phyloP scores from a whole-genome alignment of 768 basidiomycete genomes.

The Leucosporidium scottii region DNA sequence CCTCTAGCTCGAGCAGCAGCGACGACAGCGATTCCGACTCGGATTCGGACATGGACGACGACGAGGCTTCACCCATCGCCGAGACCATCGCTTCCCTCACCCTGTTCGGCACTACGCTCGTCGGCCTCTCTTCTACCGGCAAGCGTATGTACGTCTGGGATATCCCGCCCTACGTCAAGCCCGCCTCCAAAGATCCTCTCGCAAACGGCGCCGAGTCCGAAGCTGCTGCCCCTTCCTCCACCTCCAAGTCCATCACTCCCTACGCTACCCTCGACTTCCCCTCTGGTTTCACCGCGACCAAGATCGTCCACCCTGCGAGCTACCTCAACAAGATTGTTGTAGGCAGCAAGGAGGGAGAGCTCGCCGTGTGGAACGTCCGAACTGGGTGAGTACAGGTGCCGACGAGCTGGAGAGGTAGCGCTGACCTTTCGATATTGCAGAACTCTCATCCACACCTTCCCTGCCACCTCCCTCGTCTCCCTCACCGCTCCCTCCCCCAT shows the following conservation, averaged over 20 bases:
- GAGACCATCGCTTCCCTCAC: constrained; percentile 55
- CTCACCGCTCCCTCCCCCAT: constrained; percentile 51
- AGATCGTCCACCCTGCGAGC: constrained; percentile 83
- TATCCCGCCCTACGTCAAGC: constrained; percentile 48
- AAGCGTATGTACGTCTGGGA: constrained; percentile 72
- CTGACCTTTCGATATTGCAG: constrained; percentile 44
- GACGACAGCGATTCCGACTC: constrained; percentile 8
- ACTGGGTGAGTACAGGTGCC: constrained; percentile 57
- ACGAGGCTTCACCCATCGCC: constrained; percentile 18
- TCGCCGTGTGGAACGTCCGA: constrained; percentile 92
- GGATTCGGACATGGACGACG: constrained; percentile 6
- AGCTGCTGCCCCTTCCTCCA: background rate
- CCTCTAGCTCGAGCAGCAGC: background rate
- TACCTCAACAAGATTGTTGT: constrained; percentile 94
- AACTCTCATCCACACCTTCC: constrained; percentile 73
- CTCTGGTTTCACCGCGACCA: constrained; percentile 72
- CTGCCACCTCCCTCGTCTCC: constrained; percentile 50
- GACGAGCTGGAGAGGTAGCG: no score
- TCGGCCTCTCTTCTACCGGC: constrained; percentile 74
- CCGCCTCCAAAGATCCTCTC: constrained; percentile 44
- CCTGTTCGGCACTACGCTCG: constrained; percentile 71
- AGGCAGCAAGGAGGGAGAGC: constrained; percentile 65
- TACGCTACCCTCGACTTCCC: constrained; percentile 71
- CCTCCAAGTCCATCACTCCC: constrained; percentile 48
- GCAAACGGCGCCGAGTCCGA: background rate